These are phyloP conservation scores for Plasmodium gaboni DNA, from an alignment of 169 alveolate genomes.

Conservation along the genomic window DNA sequence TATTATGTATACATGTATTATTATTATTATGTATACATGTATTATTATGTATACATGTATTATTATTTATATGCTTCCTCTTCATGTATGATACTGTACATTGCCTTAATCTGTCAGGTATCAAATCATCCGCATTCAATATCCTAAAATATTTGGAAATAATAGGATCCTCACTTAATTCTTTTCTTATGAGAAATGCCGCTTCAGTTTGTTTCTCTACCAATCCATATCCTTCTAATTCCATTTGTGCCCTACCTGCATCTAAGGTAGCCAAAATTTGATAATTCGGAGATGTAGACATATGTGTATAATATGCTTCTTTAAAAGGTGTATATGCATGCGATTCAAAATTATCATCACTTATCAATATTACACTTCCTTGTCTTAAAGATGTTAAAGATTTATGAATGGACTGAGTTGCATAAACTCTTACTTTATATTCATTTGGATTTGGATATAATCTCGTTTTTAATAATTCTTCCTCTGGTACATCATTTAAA, in stretches of 20 bases:
- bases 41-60: too few species aligned
- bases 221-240: constrained; percentile 79
- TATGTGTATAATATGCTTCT: constrained; percentile 83
- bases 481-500: constrained; percentile 60
- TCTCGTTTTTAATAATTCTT: constrained; percentile 56
- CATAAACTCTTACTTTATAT: constrained; percentile 81
- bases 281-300: constrained; percentile 84
- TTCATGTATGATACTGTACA: constrained; percentile 39
- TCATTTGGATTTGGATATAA: constrained; percentile 78
- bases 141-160: constrained; percentile 72
- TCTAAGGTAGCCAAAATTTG: constrained; percentile 80
- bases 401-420: constrained; percentile 82
- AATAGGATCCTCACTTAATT: constrained; percentile 76
- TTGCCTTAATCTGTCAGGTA: constrained; percentile 71
- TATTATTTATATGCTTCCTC: not conserved
- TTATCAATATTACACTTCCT: constrained; percentile 79
- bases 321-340: constrained; percentile 81
- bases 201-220: constrained; percentile 81
- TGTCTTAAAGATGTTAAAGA: constrained; percentile 80
- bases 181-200: constrained; percentile 76
- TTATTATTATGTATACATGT: not conserved
- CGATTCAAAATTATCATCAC: constrained; percentile 80
- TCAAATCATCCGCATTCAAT: constrained; percentile 50
- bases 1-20: too few species aligned
- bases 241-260: constrained; percentile 84